Conservation (phyloP, 164 flowering plant species). For the Kingdonia uniflora region DNA sequence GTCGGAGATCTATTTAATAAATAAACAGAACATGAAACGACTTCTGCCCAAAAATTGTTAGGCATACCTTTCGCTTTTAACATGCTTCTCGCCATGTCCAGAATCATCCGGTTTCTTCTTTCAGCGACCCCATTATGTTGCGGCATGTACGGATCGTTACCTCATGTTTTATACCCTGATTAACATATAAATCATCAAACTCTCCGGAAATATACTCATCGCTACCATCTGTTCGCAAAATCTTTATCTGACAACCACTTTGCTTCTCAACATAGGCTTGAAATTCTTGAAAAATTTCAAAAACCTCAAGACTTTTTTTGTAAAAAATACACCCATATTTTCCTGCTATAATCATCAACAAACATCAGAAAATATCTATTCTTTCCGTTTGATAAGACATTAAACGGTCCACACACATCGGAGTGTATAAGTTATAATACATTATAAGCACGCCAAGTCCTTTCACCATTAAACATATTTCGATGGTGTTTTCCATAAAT, state of each 20-base stretch:
- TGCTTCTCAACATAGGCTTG: background rate
- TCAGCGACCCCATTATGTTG: slow-evolving; percentile 7
- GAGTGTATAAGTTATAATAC: background rate
- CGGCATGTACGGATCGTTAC: background rate
- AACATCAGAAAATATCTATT: no score
- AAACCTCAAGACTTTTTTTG: no score
- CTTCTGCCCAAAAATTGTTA: slow-evolving; percentile 5
- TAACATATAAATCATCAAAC: no score
- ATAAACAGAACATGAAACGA: slow-evolving; percentile 4
- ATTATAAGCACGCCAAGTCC: background rate
- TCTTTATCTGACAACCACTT: background rate
- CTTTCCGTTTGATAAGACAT: background rate
- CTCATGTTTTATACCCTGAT: no score
- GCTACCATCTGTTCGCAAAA: no score
- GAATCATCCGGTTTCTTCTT: slow-evolving; percentile 1
- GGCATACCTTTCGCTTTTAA: slow-evolving; percentile 6
- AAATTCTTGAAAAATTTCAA: no score
- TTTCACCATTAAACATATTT: background rate
- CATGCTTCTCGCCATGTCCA: slow-evolving; percentile 1
- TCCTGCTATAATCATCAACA: no score
- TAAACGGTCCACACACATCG: background rate
- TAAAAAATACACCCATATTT: no score
- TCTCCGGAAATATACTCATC: no score
- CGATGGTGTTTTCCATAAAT: background rate
- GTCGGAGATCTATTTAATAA: background rate